A percentile compares a stretch with the other conserved stretches of the same genome.
These are phyloP conservation scores for Fusarium sublunatum DNA, from an alignment of 2,329 filamentous ascomycete genomes.

Conservation along the genomic window DNA sequence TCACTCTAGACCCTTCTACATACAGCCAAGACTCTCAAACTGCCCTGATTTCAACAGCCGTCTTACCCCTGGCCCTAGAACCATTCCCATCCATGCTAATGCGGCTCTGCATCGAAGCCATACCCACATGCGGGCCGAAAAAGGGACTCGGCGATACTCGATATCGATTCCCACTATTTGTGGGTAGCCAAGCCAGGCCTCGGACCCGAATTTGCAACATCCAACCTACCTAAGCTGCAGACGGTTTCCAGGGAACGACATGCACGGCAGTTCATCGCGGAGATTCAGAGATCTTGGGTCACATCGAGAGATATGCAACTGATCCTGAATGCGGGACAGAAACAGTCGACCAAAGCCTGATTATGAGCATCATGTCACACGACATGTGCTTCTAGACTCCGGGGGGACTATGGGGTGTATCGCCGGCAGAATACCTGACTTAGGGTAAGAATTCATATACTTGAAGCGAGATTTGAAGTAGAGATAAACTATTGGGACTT, in stretches of 20 bases:
- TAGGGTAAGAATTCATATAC: background rate
- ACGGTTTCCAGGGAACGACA: conserved; percentile 1
- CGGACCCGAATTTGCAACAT: conserved; percentile 30
- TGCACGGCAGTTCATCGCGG: conserved; percentile 23
- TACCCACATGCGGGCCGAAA: conserved; percentile 36
- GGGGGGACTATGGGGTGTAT: too few relatives aligned
- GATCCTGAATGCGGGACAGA: conserved; percentile 13
- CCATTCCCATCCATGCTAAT: conserved; percentile 20
- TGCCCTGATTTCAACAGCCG: conserved; percentile 8
- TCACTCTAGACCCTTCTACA: background rate
- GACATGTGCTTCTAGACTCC: background rate
- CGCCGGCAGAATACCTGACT: background rate
- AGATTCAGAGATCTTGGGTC: conserved; percentile 28
- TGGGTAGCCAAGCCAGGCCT: conserved; percentile 13
- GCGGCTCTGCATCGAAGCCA: conserved; percentile 30
- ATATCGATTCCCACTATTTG: conserved; percentile 15
- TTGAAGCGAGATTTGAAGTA: conserved; percentile 30
- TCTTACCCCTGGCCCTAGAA: conserved; percentile 19
- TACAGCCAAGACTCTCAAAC: background rate
- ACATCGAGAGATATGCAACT: conserved; percentile 23
- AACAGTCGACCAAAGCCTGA: conserved; percentile 28
- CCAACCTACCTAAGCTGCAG: conserved; percentile 18
- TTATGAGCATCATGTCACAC: conserved; percentile 4
- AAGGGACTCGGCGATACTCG: conserved; percentile 31
- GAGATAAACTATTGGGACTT: background rate